These are phyloP conservation scores for Pythium dissotocum DNA, from an alignment of 352 stramenopile genomes.

Conservation along the genomic window DNA sequence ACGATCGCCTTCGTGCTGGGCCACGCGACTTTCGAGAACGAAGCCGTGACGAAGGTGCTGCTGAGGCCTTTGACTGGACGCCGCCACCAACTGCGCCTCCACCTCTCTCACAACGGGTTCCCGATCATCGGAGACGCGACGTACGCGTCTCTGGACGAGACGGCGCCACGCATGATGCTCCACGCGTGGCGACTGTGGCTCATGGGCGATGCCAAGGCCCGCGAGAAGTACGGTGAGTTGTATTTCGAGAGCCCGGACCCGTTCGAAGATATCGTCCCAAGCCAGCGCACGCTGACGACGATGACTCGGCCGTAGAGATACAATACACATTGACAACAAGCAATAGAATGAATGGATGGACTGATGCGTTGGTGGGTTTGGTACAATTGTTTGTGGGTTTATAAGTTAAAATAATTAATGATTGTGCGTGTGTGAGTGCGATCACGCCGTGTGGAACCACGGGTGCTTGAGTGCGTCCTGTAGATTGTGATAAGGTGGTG, in stretches of 20 bases:
- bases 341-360: background rate
- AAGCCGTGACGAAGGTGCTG: conserved; percentile 83
- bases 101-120: conserved; percentile 72
- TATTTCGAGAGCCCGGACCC: conserved; percentile 68
- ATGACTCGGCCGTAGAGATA: conserved; percentile 43
- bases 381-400: conserved; percentile 7
- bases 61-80: conserved; percentile 77
- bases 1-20: conserved; percentile 81
- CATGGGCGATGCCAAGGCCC: conserved; percentile 35
- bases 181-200: conserved; percentile 85
- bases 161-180: conserved; percentile 81
- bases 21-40: conserved; percentile 45
- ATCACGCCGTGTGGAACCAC: conserved; percentile 36
- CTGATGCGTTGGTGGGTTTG: background rate
- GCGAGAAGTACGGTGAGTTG: conserved; percentile 61
- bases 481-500: background rate
- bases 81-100: conserved; percentile 83
- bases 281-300: conserved; percentile 54
- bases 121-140: conserved; percentile 80
- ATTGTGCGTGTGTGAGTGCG: background rate
- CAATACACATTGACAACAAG: background rate
- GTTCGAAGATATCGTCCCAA: conserved; percentile 64
- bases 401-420: conserved; percentile 9
- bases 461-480: conserved; percentile 54
- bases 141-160: conserved; percentile 60